Conservation (phyloP, 352 stramenopile species). For the Phytopythium delawarense region DNA sequence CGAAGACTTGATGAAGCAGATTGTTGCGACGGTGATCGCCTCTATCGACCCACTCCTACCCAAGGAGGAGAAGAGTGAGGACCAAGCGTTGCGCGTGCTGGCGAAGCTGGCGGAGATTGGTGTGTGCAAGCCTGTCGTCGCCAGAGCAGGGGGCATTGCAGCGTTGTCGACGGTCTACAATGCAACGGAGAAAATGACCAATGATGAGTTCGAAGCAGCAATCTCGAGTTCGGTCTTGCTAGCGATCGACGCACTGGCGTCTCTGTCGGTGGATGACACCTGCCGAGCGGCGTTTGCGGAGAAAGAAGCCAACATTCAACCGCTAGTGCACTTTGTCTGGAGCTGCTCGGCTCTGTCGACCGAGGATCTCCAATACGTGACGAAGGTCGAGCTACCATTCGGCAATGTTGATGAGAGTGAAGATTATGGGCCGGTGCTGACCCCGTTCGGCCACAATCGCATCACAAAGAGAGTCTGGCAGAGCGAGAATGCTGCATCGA, state of each 20-base stretch:
- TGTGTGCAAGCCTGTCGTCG: background rate
- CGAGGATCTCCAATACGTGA: background rate
- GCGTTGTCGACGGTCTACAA: background rate
- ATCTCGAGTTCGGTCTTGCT: background rate
- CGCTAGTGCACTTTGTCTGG: background rate
- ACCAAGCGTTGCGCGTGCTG: background rate
- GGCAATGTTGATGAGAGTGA: too few species aligned
- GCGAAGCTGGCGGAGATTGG: background rate
- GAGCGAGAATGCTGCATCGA: background rate
- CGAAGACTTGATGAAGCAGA: background rate
- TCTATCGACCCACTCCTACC: background rate
- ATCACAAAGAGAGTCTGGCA: background rate
- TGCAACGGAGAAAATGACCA: background rate
- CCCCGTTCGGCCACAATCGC: background rate
- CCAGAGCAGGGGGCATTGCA: background rate
- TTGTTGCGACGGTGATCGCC: background rate
- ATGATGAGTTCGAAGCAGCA: background rate
- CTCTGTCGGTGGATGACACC: background rate
- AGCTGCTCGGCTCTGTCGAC: background rate
- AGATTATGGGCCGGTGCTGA: background rate
- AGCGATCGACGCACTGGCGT: background rate
- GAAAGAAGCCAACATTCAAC: background rate
- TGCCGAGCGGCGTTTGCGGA: background rate
- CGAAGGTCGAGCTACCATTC: too few species aligned
- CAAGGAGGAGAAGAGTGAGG: background rate